phyloP scores from a whole-genome alignment of 2,329 filamentous ascomycete genomes.

The Aspergillus japonicus region DNA sequence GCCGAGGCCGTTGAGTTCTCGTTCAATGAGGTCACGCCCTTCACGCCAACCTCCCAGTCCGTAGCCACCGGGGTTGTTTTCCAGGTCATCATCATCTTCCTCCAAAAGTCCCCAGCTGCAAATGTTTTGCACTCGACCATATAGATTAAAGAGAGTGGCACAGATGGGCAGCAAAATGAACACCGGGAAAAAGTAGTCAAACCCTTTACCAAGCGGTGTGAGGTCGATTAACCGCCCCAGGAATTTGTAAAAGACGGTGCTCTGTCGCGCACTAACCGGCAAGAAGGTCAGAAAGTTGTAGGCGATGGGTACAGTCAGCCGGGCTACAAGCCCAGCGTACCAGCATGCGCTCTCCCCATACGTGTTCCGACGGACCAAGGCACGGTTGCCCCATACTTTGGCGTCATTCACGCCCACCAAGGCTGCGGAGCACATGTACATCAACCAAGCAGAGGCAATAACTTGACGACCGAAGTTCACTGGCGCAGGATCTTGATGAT shows the following conservation, averaged over 20 bases:
- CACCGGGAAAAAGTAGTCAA: conserved; percentile 84
- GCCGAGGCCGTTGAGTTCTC: conserved; percentile 68
- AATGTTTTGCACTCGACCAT: conserved; percentile 72
- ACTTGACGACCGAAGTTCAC: conserved; percentile 85
- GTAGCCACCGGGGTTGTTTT: conserved; percentile 61
- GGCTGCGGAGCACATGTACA: conserved; percentile 93
- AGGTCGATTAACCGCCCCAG: conserved; percentile 80
- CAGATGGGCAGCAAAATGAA: conserved; percentile 82
- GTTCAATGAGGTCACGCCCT: conserved; percentile 83
- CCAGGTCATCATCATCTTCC: conserved; percentile 67
- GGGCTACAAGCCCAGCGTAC: conserved; percentile 90
- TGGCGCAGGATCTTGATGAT: conserved; percentile 66
- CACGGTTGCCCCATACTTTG: conserved; percentile 95
- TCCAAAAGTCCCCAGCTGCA: conserved; percentile 79
- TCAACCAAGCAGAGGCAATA: conserved; percentile 81
- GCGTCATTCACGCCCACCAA: conserved; percentile 86
- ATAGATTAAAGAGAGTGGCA: conserved; percentile 85
- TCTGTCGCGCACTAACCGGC: conserved; percentile 66
- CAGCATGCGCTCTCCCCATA: conserved; percentile 92
- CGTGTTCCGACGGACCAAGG: conserved; percentile 84
- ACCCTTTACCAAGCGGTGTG: conserved; percentile 76
- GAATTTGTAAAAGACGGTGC: conserved; percentile 84
- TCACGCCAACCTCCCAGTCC: conserved; percentile 87
- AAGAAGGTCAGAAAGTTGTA: conserved; percentile 97
- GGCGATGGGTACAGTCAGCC: conserved; percentile 84